Conservation (phyloP, 208 protist genomes). For the Jaenimonas drosophilae region DNA sequence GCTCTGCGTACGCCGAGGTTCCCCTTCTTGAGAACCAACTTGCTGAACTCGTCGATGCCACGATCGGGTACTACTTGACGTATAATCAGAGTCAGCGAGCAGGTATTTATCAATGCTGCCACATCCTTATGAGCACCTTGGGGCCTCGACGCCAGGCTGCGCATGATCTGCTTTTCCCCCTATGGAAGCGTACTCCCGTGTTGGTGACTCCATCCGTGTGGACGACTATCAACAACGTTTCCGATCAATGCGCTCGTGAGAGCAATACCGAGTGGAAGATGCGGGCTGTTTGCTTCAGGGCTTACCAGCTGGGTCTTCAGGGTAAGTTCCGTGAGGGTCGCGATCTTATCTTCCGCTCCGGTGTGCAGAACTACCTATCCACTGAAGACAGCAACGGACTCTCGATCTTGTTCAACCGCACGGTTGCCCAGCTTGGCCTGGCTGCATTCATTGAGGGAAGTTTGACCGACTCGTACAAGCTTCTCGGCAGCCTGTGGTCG, state of each 20-base stretch:
- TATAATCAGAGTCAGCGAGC: slow-evolving; percentile 7
- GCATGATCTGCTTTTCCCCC: slow-evolving; percentile 49
- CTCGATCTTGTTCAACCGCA: slow-evolving; percentile 67
- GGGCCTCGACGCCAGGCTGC: slow-evolving; percentile 54
- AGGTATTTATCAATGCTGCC: slow-evolving; percentile 28
- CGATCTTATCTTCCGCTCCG: slow-evolving; percentile 63
- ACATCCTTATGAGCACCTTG: slow-evolving; percentile 55
- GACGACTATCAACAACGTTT: slow-evolving; percentile 43
- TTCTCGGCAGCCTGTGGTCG: slow-evolving; percentile 53
- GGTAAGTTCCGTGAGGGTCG: slow-evolving; percentile 65
- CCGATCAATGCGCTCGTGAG: slow-evolving; percentile 24
- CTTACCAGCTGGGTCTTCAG: slow-evolving; percentile 69
- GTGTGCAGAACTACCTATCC: slow-evolving; percentile 18
- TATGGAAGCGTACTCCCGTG: slow-evolving; percentile 12
- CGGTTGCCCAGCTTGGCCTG: slow-evolving; percentile 72
- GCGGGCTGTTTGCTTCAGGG: slow-evolving; percentile 40
- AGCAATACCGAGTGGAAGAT: slow-evolving; percentile 19
- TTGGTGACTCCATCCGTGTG: slow-evolving; percentile 42
- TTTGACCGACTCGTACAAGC: slow-evolving; percentile 43
- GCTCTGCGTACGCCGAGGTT: slow-evolving; percentile 39
- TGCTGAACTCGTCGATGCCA: slow-evolving; percentile 37
- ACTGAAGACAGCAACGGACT: slow-evolving; percentile 13
- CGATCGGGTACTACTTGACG: slow-evolving; percentile 56
- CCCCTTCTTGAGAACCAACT: slow-evolving; percentile 61
- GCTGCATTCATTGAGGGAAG: slow-evolving; percentile 63